Percentiles rank a stretch among this genome's conserved stretches.
Evolutionary conservation across 129 eudicot species (phyloP).

Genomic region (Ambrosia artemisiifolia): DNA sequence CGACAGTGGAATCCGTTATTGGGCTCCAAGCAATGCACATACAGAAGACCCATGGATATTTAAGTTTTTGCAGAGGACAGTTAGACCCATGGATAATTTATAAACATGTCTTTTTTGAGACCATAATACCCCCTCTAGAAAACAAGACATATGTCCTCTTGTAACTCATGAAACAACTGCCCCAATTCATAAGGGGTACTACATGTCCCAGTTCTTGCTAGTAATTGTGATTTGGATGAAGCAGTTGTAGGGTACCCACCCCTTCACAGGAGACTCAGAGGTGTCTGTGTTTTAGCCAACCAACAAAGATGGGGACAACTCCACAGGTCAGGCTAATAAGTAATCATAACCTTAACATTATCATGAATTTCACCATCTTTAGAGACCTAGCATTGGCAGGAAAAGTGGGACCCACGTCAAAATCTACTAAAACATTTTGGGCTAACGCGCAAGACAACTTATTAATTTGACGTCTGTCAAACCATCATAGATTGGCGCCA

Average conservation of each 20-base stretch:
- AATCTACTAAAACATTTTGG: too few relatives aligned
- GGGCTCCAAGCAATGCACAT: slow-evolving; percentile 13
- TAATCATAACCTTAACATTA: slow-evolving; percentile 6
- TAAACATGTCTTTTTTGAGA: slow-evolving; percentile 27
- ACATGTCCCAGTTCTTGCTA: slow-evolving; percentile 14
- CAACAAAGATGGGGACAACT: slow-evolving; percentile 34
- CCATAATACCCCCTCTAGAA: slow-evolving; percentile 24
- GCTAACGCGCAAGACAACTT: too few relatives aligned
- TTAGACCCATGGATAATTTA: slow-evolving; percentile 19
- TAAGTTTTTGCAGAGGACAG: slow-evolving; percentile 12
- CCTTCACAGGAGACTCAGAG: slow-evolving; percentile 1
- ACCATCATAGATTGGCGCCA: too few relatives aligned
- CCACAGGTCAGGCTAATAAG: slow-evolving; percentile 2
- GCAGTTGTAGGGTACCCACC: slow-evolving; percentile 19
- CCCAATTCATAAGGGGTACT: slow-evolving; percentile 16
- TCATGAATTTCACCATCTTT: slow-evolving; percentile 3
- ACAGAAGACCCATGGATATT: slow-evolving; percentile 17
- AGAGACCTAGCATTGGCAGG: neutral
- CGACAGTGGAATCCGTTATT: slow-evolving; percentile 21
- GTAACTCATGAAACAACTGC: slow-evolving; percentile 11
- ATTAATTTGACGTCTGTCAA: too few relatives aligned
- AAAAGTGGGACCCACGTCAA: neutral
- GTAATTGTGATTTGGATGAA: slow-evolving; percentile 15
- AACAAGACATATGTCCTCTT: slow-evolving; percentile 15
- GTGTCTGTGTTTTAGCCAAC: slow-evolving; percentile 24